Base-by-base conservation (phyloP, 2,329 filamentous ascomycete species). In the Phialemoniopsis sp. region DNA sequence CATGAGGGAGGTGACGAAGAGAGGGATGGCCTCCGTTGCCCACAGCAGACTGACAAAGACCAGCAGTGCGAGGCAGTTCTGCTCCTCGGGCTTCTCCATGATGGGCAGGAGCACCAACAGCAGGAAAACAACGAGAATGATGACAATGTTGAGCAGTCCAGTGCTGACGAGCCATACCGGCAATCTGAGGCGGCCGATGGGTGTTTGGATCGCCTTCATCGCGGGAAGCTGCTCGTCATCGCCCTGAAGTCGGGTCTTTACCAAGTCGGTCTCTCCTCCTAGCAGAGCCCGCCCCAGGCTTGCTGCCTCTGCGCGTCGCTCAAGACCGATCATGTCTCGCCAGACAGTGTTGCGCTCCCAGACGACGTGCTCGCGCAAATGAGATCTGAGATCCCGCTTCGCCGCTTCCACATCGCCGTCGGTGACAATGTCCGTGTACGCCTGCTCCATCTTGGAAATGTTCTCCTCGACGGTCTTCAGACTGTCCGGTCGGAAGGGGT, bases 301-400 rank as follows among this genome's bases (percentile, higher is more conserved):
- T 8, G 91, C 91, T 8, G 93, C 94, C 64, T 97, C 91, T 2
- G 89, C 89, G 57, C 95, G 90, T 16, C 93, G 78, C 67, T 98
- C 94, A 51, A 98, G 91, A 38, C 91, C 93, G 58, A 98, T 98
- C 80, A 98, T 93, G 54, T 98, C 93, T 65, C 94, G 76, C 93
- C 93, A 98, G 14, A 98, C 93, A 0, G 93, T 98, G 58, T 98
- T 98, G 41, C 93, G 80, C 62, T 98, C 94, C 94, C 93, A 98
- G 1, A 97, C 91, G 15, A 98, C 90, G 60, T 98, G 93, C 64
- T 98, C 94, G 41, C 93, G 76, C 18, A 98, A 75, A 56, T 98
- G 90, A 21, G 95, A 79, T 39, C 93, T 80, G 41, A 98, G 72
- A 57, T 97, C 93, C 50, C 87, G 84, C 54, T 82, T 87, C 5